Evolutionary conservation across 225 moss, liverwort and hornwort species (phyloP).

Genomic region (Marchantia paleacea): DNA sequence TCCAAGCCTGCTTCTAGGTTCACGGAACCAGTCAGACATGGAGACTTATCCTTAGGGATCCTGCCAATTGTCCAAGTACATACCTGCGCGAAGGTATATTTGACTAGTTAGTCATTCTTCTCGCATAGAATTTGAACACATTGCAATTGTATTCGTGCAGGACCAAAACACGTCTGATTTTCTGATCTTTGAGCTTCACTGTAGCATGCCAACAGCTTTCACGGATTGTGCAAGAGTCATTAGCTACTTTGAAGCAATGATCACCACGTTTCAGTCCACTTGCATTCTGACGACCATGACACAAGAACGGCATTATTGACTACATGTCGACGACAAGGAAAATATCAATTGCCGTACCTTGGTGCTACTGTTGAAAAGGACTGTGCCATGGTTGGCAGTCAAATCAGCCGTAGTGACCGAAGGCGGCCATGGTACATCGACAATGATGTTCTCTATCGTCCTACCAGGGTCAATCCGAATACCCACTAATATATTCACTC

Average conservation of each 20-base stretch:
- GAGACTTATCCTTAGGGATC: conserved; percentile 91
- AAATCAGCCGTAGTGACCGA: conserved; percentile 67
- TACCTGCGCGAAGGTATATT: conserved; percentile 51
- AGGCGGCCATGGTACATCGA: conserved; percentile 82
- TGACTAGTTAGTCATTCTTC: background rate
- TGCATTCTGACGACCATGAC: too few species aligned
- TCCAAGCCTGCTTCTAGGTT: conserved; percentile 75
- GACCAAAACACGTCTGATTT: too few species aligned
- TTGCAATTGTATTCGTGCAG: too few species aligned
- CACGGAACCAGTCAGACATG: conserved; percentile 77
- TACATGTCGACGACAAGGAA: background rate
- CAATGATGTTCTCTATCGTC: conserved; percentile 74
- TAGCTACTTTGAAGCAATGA: too few species aligned
- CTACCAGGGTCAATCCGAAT: conserved; percentile 86
- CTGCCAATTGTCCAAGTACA: conserved; percentile 85
- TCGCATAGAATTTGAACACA: background rate
- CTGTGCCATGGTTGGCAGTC: conserved; percentile 80
- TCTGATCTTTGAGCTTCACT: too few species aligned
- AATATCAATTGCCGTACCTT: conserved; percentile 50
- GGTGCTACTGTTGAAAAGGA: conserved; percentile 65
- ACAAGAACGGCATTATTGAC: background rate
- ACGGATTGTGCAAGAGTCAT: too few species aligned
- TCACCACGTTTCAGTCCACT: too few species aligned
- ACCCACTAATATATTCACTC: conserved; percentile 78
- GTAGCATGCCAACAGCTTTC: too few species aligned